Percentiles rank a stretch among this genome's conserved stretches.
Evolutionary conservation across 2,329 filamentous ascomycete species (phyloP).

Genomic region (Colletotrichum trifolii): DNA sequence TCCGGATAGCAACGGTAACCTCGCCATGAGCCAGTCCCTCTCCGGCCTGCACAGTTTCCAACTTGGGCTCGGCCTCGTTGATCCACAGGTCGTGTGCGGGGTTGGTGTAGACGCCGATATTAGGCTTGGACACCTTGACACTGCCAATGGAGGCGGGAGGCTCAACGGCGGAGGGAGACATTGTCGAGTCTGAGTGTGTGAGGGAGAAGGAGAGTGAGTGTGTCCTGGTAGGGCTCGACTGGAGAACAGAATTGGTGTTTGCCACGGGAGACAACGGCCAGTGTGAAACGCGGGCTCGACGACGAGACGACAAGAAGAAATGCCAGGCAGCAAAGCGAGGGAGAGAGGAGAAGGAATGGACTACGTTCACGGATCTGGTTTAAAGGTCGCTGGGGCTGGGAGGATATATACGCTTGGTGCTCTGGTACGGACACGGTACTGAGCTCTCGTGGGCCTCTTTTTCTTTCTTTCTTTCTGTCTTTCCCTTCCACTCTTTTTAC

Average conservation of each 20-base stretch:
- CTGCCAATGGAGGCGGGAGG: constrained; percentile 36
- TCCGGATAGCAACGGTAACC: constrained; percentile 89
- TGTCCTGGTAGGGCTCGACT: constrained; percentile 1
- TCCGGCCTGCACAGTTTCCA: constrained; percentile 78
- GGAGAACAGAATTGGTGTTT: background rate
- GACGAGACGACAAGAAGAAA: constrained; percentile 9
- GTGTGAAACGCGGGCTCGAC: constrained; percentile 17
- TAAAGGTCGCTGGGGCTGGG: constrained; percentile 3
- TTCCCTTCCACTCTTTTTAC: background rate
- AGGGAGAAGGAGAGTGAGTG: background rate
- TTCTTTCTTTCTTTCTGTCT: background rate
- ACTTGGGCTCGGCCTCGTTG: constrained; percentile 77
- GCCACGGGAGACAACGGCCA: constrained; percentile 12
- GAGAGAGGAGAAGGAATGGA: background rate
- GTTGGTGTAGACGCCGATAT: constrained; percentile 97
- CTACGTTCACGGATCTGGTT: constrained; percentile 6
- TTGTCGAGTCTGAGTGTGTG: constrained; percentile 37
- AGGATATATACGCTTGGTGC: constrained; percentile 26
- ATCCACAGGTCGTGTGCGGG: constrained; percentile 93
- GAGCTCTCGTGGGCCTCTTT: constrained; percentile 6
- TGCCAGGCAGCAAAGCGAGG: constrained; percentile 5
- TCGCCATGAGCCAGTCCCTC: constrained; percentile 80
- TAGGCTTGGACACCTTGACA: constrained; percentile 74
- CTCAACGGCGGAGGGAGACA: constrained; percentile 51
- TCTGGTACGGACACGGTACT: background rate